These are phyloP conservation scores for Oryza coarctata DNA, from an alignment of 176 grass and related monocot species.

Conservation along the genomic window DNA sequence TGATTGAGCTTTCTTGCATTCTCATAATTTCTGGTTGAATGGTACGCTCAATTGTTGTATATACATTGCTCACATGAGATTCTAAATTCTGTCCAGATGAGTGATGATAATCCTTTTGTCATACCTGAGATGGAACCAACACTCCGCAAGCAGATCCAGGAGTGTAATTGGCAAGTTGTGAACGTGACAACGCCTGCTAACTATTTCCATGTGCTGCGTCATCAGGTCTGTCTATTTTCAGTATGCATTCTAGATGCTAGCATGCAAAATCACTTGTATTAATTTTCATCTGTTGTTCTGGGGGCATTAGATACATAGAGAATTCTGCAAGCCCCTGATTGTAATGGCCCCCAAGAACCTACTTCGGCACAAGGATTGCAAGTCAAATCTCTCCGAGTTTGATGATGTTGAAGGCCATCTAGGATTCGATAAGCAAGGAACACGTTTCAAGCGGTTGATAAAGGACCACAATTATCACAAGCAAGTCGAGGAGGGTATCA, in stretches of 20 bases:
- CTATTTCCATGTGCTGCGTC: constrained; percentile 88
- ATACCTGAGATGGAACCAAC: constrained; percentile 98
- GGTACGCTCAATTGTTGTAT: constrained; percentile 10
- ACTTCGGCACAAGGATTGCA: constrained; percentile 93
- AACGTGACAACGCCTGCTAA: constrained; percentile 98
- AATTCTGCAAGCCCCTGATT: constrained; percentile 84
- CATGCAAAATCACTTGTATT: not conserved
- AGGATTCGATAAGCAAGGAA: constrained; percentile 94
- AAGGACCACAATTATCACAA: constrained; percentile 85
- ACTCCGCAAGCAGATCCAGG: constrained; percentile 91
- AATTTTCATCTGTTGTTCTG: not conserved
- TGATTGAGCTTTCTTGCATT: not conserved
- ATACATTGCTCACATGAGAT: not conserved
- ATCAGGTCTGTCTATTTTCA: constrained; percentile 61
- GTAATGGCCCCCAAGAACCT: constrained; percentile 87
- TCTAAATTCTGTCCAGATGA: constrained; percentile 61
- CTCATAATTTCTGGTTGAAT: not conserved
- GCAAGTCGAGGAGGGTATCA: constrained; percentile 72
- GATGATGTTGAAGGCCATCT: constrained; percentile 89
- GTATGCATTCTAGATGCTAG: not conserved
- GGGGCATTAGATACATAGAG: constrained; percentile 68
- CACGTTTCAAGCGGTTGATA: constrained; percentile 91
- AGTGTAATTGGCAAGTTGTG: constrained; percentile 97
- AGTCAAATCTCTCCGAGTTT: constrained; percentile 92
- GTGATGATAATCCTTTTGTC: constrained; percentile 86